Conservation (phyloP, 2,329 filamentous ascomycete species). For the Arthrobotrys sphaeroides region DNA sequence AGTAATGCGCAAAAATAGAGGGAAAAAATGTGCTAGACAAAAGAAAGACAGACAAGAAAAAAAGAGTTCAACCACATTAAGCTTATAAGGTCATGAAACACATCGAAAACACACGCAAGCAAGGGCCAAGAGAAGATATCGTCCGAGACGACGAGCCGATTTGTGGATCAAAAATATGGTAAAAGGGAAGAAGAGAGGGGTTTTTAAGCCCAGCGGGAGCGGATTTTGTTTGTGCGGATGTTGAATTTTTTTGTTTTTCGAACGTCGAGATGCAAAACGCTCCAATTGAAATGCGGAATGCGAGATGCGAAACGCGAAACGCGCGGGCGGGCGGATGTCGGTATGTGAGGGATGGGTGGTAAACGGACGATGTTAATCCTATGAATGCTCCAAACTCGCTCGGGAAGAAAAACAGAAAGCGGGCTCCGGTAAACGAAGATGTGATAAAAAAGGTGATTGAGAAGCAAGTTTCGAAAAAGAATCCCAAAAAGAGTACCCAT, state of each 20-base stretch:
- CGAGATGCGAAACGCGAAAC: constrained; percentile 6
- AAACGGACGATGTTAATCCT: constrained; percentile 42
- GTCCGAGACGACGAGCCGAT: constrained; percentile 10
- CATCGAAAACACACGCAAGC: constrained; percentile 47
- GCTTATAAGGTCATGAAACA: constrained; percentile 52
- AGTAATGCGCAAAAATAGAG: not conserved
- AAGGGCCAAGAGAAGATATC: constrained; percentile 12
- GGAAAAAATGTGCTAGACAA: not conserved
- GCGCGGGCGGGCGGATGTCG: not conserved
- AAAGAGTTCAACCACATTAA: constrained; percentile 47
- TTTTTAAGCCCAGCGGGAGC: constrained; percentile 30
- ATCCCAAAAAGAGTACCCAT: constrained; percentile 43
- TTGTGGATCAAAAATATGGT: not conserved
- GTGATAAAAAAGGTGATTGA: constrained; percentile 13
- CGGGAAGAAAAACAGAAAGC: constrained; percentile 7
- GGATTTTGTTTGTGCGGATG: constrained; percentile 4
- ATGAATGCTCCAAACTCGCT: constrained; percentile 50
- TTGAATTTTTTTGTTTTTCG: constrained; percentile 35
- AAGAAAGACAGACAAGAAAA: constrained; percentile 8
- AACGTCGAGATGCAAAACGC: constrained; percentile 4
- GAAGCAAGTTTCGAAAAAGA: constrained; percentile 16
- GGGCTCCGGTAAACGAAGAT: constrained; percentile 25
- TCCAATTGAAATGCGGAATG: constrained; percentile 8
- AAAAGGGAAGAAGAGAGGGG: constrained; percentile 3
- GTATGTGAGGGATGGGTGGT: not conserved